Evolutionary conservation across 192 early-diverging fungal genomes (phyloP).

Genomic region (Podila horticola): DNA sequence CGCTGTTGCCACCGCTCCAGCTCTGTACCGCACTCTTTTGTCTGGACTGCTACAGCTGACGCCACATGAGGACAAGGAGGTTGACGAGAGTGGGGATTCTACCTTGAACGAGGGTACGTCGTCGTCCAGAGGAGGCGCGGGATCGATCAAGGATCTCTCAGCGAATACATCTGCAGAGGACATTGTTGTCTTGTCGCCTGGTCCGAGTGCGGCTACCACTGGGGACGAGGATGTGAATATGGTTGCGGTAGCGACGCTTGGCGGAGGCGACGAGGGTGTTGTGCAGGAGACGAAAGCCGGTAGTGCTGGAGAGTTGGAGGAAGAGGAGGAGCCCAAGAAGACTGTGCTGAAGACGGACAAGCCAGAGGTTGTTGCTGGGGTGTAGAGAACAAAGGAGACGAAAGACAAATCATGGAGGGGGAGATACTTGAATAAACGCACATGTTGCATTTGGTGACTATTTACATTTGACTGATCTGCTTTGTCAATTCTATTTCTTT

Average conservation of each 20-base stretch:
- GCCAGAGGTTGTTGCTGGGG: background rate
- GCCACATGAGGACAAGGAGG: background rate
- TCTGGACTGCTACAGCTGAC: background rate
- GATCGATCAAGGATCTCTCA: background rate
- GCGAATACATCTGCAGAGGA: background rate
- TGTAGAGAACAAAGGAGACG: background rate
- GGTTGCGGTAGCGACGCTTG: background rate
- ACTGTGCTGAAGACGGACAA: background rate
- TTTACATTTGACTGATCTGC: too few species aligned
- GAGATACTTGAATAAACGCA: background rate
- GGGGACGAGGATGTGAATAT: background rate
- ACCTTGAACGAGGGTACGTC: background rate
- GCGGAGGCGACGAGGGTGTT: background rate
- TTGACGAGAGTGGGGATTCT: background rate
- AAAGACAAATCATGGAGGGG: background rate
- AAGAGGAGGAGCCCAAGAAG: background rate
- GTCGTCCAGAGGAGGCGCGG: background rate
- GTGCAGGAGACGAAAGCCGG: background rate
- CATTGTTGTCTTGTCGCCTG: background rate
- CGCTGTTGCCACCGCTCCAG: background rate
- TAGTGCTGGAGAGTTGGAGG: background rate
- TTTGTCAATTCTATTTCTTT: background rate
- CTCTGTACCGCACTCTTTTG: background rate
- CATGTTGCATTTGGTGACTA: too few species aligned
- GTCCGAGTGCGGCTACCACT: background rate